phyloP scores from a whole-genome alignment of 2,329 filamentous ascomycete genomes.

The Pezicula radicicola region DNA sequence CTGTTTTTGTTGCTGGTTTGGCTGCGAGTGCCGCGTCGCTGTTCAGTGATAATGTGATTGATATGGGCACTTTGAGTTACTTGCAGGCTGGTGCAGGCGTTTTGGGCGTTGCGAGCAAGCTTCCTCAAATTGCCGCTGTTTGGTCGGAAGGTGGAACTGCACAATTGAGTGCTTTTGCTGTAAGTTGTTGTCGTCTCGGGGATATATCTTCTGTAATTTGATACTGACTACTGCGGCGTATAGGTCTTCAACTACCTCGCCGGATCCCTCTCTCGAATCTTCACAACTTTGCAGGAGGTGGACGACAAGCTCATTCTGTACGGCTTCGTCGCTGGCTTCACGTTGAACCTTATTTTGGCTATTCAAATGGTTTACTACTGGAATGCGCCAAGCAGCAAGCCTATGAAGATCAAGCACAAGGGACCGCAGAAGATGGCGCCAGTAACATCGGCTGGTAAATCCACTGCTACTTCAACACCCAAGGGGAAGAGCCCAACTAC shows the following conservation, averaged over 20 bases:
- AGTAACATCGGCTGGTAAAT: conserved; percentile 6
- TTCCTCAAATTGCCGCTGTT: conserved; percentile 89
- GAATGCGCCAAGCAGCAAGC: conserved; percentile 63
- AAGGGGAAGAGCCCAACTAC: conserved; percentile 28
- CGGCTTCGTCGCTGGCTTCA: conserved; percentile 87
- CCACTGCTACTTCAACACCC: conserved; percentile 15
- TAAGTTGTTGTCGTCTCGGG: conserved; percentile 44
- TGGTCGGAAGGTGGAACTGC: conserved; percentile 84
- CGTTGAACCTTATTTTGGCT: conserved; percentile 84
- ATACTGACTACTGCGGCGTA: not conserved
- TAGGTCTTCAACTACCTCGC: conserved; percentile 98
- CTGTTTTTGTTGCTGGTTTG: conserved; percentile 74
- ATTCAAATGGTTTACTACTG: conserved; percentile 95
- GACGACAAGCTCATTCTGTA: conserved; percentile 96
- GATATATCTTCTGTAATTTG: not conserved
- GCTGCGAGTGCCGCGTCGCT: conserved; percentile 67
- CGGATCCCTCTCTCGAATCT: conserved; percentile 91
- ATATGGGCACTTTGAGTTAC: conserved; percentile 42
- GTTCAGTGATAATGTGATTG: conserved; percentile 67
- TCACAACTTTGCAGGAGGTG: conserved; percentile 96
- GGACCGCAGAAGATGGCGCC: conserved; percentile 28
- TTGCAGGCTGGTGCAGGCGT: conserved; percentile 83
- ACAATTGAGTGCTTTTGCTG: conserved; percentile 93
- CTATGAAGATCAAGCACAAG: conserved; percentile 42
- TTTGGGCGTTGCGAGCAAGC: conserved; percentile 83